Conservation (phyloP, 192 early-diverging fungal species). For the Chytriomyces sp. region DNA sequence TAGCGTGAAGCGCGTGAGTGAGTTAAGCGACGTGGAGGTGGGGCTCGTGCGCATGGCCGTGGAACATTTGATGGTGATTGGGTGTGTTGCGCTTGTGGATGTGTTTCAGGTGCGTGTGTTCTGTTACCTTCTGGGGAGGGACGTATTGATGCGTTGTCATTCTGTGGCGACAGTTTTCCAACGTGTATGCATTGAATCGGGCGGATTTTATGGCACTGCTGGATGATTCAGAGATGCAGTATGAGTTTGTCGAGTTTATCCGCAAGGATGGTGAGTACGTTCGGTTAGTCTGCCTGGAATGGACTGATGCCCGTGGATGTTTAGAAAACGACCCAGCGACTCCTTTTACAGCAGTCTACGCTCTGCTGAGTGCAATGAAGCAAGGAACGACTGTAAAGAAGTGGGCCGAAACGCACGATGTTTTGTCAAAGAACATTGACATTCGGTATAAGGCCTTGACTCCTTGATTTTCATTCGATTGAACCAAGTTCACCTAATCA, state of each 20-base stretch:
- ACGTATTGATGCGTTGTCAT: neutral
- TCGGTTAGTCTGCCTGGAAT: neutral
- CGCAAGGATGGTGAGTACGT: conserved; percentile 12
- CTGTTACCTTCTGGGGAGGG: neutral
- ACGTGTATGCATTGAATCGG: conserved; percentile 74
- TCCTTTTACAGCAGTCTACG: conserved; percentile 68
- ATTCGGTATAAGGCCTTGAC: conserved; percentile 58
- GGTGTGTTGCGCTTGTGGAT: conserved; percentile 86
- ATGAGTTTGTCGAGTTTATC: conserved; percentile 80
- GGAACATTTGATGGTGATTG: conserved; percentile 91
- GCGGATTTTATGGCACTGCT: conserved; percentile 65
- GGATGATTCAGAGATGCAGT: conserved; percentile 64
- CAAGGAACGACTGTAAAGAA: conserved; percentile 77
- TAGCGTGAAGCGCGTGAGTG: conserved; percentile 80
- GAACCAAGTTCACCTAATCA: conserved; percentile 1
- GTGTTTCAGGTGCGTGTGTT: conserved; percentile 68
- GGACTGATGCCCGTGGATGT: neutral
- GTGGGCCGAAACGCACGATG: conserved; percentile 81
- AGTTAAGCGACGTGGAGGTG: conserved; percentile 74
- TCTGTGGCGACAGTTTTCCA: conserved; percentile 69
- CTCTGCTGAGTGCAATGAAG: conserved; percentile 79
- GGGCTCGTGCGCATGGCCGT: conserved; percentile 78
- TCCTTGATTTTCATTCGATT: neutral
- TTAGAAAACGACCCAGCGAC: conserved; percentile 18
- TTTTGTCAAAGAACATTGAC: conserved; percentile 71